Evolutionary conservation across 352 stramenopile genomes (phyloP), one percentile per base, ranked within the genome.

Genomic region (Pythium sp.): DNA sequence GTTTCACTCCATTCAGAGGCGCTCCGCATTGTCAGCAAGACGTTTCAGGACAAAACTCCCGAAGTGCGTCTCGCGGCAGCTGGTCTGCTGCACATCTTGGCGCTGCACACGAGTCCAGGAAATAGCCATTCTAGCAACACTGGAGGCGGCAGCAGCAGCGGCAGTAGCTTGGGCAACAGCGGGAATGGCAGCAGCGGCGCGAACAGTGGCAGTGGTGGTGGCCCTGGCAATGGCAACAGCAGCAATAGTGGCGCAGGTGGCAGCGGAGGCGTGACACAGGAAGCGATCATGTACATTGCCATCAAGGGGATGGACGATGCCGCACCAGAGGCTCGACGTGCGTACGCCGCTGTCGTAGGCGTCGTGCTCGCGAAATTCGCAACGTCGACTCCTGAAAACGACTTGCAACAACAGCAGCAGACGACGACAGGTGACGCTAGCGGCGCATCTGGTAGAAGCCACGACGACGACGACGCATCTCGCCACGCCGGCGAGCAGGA

Each of bases 321-420:
- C 7, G 65, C 85, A 11, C 84, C 86, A 0, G 87, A 93, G 64
- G 80, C 74, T 5, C 80, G 86, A 51, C 79, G 81, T 34, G 81
- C 80, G 14, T 91, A 78, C 57, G 76, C 87, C 4, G 81, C 88
- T 5, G 81, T 92, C 20, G 82, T 94, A 0, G 89, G 89, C 5
- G 79, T 87, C n/a, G 81, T 92, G 56, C 76, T 94, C 46, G 87
- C 87, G 7, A 92, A 94, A 47, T 92, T 87, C 47, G 79, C 82
- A 8, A 85, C 76, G 3, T 74, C 73, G 30, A 79, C 80, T 0
- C 78, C 76, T 26, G 75, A 91, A 56, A 68, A 74, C 3, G 78
- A 91, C 43, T 58, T 89, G n/a, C 56, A 62, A n/a, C 56, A 61
- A 26, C 56, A 62, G 14, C 56, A 62, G 53, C 4, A 67, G 36